Evolutionary conservation across 2,329 filamentous ascomycete genomes (phyloP).

Genomic region (Cladobotryum protrusum): DNA sequence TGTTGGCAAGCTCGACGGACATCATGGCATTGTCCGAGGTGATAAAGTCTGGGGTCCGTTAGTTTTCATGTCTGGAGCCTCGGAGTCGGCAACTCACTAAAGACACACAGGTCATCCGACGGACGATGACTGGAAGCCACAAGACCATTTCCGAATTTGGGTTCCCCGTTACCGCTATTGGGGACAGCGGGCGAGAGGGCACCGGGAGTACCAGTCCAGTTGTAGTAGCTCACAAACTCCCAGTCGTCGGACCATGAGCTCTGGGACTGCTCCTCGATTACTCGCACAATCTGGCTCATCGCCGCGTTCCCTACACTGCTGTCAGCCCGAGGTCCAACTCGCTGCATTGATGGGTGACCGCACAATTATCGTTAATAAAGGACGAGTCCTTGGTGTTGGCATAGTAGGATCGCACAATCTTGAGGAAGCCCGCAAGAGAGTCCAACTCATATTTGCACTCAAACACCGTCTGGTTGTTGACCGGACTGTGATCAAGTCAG

Average conservation of each 20-base stretch:
- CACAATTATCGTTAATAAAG: slow-evolving; percentile 47
- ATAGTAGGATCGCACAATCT: slow-evolving; percentile 71
- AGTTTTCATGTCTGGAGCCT: background rate
- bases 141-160: slow-evolving; percentile 68
- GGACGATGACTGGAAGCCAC: slow-evolving; percentile 76
- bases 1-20: slow-evolving; percentile 45
- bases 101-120: slow-evolving; percentile 75
- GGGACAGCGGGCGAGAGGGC: slow-evolving; percentile 37
- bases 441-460: slow-evolving; percentile 68
- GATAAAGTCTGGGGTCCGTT: slow-evolving; percentile 40
- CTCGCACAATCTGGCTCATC: slow-evolving; percentile 22
- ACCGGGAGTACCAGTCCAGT: slow-evolving; percentile 23
- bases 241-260: slow-evolving; percentile 20
- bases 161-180: slow-evolving; percentile 70
- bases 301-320: slow-evolving; percentile 65
- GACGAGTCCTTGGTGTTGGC: slow-evolving; percentile 60
- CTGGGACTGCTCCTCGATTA: slow-evolving; percentile 21
- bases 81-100: slow-evolving; percentile 27
- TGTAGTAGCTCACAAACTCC: slow-evolving; percentile 23
- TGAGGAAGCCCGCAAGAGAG: slow-evolving; percentile 80
- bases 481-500: slow-evolving; percentile 14
- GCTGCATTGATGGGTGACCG: background rate
- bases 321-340: slow-evolving; percentile 24
- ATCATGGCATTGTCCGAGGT: slow-evolving; percentile 32
- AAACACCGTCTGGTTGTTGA: slow-evolving; percentile 21